A percentile compares a stretch with the other conserved stretches of the same genome.
phyloP scores from a whole-genome alignment of 163 green algal genomes.

The Chlamydomonas reinhardtii region DNA sequence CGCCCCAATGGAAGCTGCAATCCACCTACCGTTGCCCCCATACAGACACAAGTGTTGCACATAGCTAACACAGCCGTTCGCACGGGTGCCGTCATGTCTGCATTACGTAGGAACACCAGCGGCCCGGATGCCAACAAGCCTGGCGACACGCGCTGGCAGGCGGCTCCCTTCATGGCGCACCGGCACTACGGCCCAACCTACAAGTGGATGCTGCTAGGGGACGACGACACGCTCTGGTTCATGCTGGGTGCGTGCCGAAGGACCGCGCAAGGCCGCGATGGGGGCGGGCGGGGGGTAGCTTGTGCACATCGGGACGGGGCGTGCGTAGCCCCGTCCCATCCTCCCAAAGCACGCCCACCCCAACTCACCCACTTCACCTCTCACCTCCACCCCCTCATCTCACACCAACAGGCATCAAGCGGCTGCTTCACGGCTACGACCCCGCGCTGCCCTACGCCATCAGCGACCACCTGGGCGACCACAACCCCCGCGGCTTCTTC shows the following conservation, averaged over 20 bases:
- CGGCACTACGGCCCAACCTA: slow-evolving; percentile 36
- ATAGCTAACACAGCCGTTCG: too few relatives aligned
- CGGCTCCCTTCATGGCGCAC: slow-evolving; percentile 41
- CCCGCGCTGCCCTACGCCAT: slow-evolving; percentile 33
- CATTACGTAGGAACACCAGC: background rate
- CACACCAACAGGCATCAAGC: slow-evolving; percentile 13
- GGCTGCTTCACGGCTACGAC: slow-evolving; percentile 33
- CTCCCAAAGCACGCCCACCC: too few relatives aligned
- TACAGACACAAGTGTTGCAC: too few relatives aligned
- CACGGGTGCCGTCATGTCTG: too few relatives aligned
- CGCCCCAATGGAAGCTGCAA: too few relatives aligned
- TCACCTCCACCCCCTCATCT: too few relatives aligned
- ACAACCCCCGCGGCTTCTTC: slow-evolving; percentile 36
- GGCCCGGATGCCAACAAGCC: slow-evolving; percentile 30
- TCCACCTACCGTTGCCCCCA: too few relatives aligned
- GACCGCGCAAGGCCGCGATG: too few relatives aligned
- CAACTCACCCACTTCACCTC: background rate
- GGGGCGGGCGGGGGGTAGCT: background rate
- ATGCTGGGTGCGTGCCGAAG: background rate
- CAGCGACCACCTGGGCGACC: slow-evolving; percentile 38
- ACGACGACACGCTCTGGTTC: slow-evolving; percentile 50
- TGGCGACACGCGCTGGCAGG: slow-evolving; percentile 42
- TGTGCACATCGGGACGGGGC: background rate
- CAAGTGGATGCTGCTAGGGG: slow-evolving; percentile 44
- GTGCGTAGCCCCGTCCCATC: too few relatives aligned